Evolutionary conservation across 106 monocot species (phyloP).

Genomic region (Acorus calamus): DNA sequence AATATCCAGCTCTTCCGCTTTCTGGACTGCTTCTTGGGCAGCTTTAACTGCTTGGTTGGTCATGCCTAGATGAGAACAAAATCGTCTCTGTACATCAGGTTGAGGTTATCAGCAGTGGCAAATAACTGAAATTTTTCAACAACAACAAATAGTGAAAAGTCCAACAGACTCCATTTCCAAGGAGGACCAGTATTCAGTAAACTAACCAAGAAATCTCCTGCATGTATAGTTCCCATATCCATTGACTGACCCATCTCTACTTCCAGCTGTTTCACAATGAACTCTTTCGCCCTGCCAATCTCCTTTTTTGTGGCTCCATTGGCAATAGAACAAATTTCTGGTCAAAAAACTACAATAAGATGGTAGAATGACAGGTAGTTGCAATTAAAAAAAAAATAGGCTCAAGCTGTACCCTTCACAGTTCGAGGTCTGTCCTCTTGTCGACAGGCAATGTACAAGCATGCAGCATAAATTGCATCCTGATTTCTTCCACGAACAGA

Average conservation of each 20-base stretch:
- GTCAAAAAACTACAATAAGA: neutral
- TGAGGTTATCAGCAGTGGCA: too few species aligned
- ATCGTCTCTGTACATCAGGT: slow-evolving; percentile 15
- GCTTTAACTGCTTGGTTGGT: slow-evolving; percentile 26
- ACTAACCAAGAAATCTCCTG: slow-evolving; percentile 20
- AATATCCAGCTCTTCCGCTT: slow-evolving; percentile 31
- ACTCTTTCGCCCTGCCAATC: slow-evolving; percentile 21
- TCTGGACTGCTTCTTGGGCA: slow-evolving; percentile 34
- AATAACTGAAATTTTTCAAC: too few species aligned
- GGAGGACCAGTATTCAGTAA: neutral
- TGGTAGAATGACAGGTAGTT: neutral
- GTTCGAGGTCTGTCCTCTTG: slow-evolving; percentile 22
- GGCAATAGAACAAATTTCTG: slow-evolving; percentile 20
- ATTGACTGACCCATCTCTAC: slow-evolving; percentile 23
- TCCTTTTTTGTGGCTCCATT: slow-evolving; percentile 21
- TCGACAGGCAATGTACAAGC: slow-evolving; percentile 20
- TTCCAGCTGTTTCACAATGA: slow-evolving; percentile 22
- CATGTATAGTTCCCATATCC: slow-evolving; percentile 22
- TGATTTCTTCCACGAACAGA: slow-evolving; percentile 20
- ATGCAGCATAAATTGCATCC: slow-evolving; percentile 22
- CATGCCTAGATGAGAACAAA: slow-evolving; percentile 39
- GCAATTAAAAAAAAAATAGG: neutral
- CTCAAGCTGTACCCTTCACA: slow-evolving; percentile 9
- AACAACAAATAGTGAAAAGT: too few species aligned
- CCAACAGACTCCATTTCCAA: too few species aligned